Conservation (phyloP, 345 rosid genomes). For the Lenwebbia sp. region DNA sequence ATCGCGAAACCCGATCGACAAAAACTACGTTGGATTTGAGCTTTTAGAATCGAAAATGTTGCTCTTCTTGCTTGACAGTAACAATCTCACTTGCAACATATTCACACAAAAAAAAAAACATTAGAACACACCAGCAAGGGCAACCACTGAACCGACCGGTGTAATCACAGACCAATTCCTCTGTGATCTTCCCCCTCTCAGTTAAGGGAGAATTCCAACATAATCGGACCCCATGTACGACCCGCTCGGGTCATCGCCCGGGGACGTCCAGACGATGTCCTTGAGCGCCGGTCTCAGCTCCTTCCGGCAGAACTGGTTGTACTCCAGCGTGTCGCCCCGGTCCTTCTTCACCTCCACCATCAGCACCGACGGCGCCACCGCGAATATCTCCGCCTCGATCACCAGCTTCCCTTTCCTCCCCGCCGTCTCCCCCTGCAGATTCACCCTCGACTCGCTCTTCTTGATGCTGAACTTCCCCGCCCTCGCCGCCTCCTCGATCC, state of each 20-base stretch:
- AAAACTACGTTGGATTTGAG: neutral
- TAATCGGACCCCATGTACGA: neutral
- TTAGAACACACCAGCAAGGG: neutral
- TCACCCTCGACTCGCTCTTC: slow-evolving; percentile 69
- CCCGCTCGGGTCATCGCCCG: slow-evolving; percentile 7
- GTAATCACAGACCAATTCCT: neutral
- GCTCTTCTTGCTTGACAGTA: neutral
- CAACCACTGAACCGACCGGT: neutral
- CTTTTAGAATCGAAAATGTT: neutral
- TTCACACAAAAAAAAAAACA: neutral
- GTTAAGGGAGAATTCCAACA: neutral
- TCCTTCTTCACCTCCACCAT: slow-evolving; percentile 29
- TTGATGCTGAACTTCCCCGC: slow-evolving; percentile 53
- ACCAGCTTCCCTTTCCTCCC: slow-evolving; percentile 19
- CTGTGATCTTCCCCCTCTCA: neutral
- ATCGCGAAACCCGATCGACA: neutral
- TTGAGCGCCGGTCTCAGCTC: slow-evolving; percentile 38
- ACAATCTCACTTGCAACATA: neutral
- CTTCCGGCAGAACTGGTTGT: slow-evolving; percentile 16
- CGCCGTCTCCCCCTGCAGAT: slow-evolving; percentile 22
- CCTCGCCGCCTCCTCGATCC: slow-evolving; percentile 62
- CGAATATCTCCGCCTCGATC: slow-evolving; percentile 14
- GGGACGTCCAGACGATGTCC: slow-evolving; percentile 79
- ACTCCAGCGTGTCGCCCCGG: slow-evolving; percentile 20
- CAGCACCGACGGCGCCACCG: slow-evolving; percentile 12